Conservation (phyloP, 495 filamentous ascomycete genomes). For the Diplogelasinospora grovesii region DNA sequence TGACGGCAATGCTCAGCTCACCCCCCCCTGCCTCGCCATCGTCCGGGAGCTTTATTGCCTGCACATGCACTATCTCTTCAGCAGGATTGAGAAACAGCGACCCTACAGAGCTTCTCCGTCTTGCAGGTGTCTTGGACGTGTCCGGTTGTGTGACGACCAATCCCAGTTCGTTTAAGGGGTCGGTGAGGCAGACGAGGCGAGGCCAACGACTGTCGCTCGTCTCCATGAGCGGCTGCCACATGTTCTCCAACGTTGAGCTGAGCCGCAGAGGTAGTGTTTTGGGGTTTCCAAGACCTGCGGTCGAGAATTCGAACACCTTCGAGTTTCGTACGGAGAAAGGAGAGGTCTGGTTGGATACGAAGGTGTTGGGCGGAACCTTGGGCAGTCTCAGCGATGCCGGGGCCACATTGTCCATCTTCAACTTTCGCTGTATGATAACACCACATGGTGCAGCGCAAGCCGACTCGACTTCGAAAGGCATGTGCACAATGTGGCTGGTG, state of each 20-base stretch:
- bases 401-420: slow-evolving; percentile 29
- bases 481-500: slow-evolving; percentile 79
- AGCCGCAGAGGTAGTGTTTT: slow-evolving; percentile 40
- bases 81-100: slow-evolving; percentile 50
- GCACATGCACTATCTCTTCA: slow-evolving; percentile 76
- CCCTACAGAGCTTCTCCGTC: slow-evolving; percentile 10
- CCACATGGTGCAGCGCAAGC: slow-evolving; percentile 78
- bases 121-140: slow-evolving; percentile 15
- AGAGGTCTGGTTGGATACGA: slow-evolving; percentile 58
- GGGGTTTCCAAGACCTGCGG: slow-evolving; percentile 44
- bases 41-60: slow-evolving; percentile 22
- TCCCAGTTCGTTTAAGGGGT: slow-evolving; percentile 82
- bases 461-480: slow-evolving; percentile 89
- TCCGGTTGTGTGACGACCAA: slow-evolving; percentile 58
- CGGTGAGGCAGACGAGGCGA: slow-evolving; percentile 74
- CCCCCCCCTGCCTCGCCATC: slow-evolving; percentile 8
- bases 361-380: slow-evolving; percentile 70
- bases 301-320: slow-evolving; percentile 46
- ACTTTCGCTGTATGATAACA: slow-evolving; percentile 75
- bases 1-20: slow-evolving; percentile 70
- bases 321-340: slow-evolving; percentile 36
- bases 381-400: slow-evolving; percentile 45
- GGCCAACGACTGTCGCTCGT: slow-evolving; percentile 57
- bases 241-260: slow-evolving; percentile 39
- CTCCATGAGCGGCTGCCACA: slow-evolving; percentile 42